phyloP scores from a whole-genome alignment of 148 eudicot genomes.

The Dianthus caryophyllus region DNA sequence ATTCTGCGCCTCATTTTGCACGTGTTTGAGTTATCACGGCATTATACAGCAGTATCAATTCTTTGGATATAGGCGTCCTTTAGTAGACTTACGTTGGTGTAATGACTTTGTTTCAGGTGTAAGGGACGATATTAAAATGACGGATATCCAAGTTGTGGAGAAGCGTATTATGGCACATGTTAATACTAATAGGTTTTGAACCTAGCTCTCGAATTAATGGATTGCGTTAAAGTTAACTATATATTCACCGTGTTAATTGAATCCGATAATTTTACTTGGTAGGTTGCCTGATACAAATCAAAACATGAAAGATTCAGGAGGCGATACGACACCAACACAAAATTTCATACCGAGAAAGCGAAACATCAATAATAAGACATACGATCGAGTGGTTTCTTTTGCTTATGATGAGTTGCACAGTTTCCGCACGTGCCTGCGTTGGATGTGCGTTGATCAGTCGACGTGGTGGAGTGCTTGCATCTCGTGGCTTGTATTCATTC shows the following conservation, averaged over 20 bases:
- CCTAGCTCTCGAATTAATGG: neutral
- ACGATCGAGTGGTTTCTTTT: conserved; percentile 42
- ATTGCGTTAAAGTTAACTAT: too few relatives aligned
- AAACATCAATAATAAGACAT: conserved; percentile 16
- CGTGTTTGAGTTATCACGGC: neutral
- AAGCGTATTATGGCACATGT: neutral
- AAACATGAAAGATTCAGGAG: conserved; percentile 13
- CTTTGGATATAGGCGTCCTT: neutral
- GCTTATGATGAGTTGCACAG: conserved; percentile 56
- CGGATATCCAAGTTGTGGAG: conserved; percentile 5
- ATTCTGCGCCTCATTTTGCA: too few relatives aligned
- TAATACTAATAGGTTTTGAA: neutral
- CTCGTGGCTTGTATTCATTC: conserved; percentile 62
- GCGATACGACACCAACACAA: conserved; percentile 14
- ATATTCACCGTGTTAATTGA: too few relatives aligned
- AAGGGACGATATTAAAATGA: neutral
- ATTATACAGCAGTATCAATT: neutral
- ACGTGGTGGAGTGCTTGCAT: conserved; percentile 28
- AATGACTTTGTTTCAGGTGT: neutral
- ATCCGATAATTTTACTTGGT: neutral
- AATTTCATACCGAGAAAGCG: conserved; percentile 6
- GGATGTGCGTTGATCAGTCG: conserved; percentile 93
- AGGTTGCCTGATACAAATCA: conserved; percentile 7
- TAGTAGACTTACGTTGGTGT: neutral
- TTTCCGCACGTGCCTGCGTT: conserved; percentile 66